Conservation (phyloP, 768 basidiomycete species). For the Leccinum rimulosum region DNA sequence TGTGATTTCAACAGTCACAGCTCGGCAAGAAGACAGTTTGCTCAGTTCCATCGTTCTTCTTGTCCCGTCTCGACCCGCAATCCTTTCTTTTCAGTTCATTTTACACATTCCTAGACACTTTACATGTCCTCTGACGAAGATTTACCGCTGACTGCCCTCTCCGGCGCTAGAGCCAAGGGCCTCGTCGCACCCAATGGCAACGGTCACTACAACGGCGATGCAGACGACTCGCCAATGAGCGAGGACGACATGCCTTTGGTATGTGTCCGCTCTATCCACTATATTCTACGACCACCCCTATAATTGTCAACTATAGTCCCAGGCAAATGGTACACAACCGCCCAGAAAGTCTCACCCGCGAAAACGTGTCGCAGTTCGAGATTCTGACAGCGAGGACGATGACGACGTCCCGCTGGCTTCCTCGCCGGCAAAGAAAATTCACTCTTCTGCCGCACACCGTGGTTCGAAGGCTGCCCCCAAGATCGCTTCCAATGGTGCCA, state of each 20-base stretch:
- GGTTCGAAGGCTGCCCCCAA: conserved; percentile 36
- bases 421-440: conserved; percentile 57
- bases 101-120: conserved; percentile 26
- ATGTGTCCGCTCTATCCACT: conserved; percentile 25
- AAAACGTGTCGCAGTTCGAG: conserved; percentile 58
- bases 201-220: conserved; percentile 37
- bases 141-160: conserved; percentile 40
- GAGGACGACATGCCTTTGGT: conserved; percentile 76
- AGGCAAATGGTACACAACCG: conserved; percentile 49
- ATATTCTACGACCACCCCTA: conserved; percentile 14
- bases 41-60: conserved; percentile 23
- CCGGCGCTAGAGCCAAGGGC: conserved; percentile 44
- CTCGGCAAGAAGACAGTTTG: conserved; percentile 24
- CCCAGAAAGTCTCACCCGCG: conserved; percentile 27
- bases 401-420: conserved; percentile 73
- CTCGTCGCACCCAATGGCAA: conserved; percentile 45
- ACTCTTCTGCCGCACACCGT: conserved; percentile 40
- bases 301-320: conserved; percentile 44
- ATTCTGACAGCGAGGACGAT: conserved; percentile 58
- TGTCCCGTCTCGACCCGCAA: conserved; percentile 19
- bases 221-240: conserved; percentile 51
- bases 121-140: conserved; percentile 61
- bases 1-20: conserved; percentile 31
- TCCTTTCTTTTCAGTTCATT: conserved; percentile 18
- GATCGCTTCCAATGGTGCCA: conserved; percentile 37